Conservation (phyloP, 768 basidiomycete genomes). For the Tylopilus sp. region DNA sequence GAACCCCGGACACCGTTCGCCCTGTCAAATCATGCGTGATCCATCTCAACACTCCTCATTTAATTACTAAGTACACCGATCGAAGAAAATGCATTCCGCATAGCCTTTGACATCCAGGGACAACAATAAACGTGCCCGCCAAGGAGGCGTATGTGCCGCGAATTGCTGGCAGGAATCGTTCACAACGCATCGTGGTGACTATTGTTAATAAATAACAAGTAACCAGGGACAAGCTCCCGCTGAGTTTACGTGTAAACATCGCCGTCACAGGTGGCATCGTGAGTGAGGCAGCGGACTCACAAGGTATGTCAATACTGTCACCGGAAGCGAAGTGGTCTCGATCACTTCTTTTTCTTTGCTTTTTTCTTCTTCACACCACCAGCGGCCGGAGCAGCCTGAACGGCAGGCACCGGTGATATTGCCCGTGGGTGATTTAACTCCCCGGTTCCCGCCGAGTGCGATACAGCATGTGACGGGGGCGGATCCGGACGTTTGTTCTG, state of each 20-base stretch:
- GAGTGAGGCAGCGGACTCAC: slow-evolving; percentile 12
- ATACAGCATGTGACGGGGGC: slow-evolving; percentile 17
- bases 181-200: slow-evolving; percentile 1
- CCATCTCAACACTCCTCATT: background rate
- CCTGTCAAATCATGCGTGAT: background rate
- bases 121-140: background rate
- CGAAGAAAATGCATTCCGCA: background rate
- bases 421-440: slow-evolving; percentile 30
- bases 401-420: slow-evolving; percentile 32
- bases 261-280: background rate
- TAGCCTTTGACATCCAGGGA: slow-evolving; percentile 2
- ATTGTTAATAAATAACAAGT: slow-evolving; percentile 7
- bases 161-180: background rate
- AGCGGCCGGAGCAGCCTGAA: slow-evolving; percentile 35
- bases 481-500: slow-evolving; percentile 54
- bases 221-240: background rate
- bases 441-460: slow-evolving; percentile 19
- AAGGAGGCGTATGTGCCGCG: slow-evolving; percentile 2
- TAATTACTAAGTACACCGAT: background rate
- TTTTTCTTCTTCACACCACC: slow-evolving; percentile 83
- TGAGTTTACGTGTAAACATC: slow-evolving; percentile 6
- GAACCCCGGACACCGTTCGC: slow-evolving; percentile 22
- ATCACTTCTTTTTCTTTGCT: slow-evolving; percentile 72
- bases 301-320: slow-evolving; percentile 3
- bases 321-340: slow-evolving; percentile 1